Evolutionary conservation across 352 stramenopile species (phyloP).

Genomic region (Albugo candida): DNA sequence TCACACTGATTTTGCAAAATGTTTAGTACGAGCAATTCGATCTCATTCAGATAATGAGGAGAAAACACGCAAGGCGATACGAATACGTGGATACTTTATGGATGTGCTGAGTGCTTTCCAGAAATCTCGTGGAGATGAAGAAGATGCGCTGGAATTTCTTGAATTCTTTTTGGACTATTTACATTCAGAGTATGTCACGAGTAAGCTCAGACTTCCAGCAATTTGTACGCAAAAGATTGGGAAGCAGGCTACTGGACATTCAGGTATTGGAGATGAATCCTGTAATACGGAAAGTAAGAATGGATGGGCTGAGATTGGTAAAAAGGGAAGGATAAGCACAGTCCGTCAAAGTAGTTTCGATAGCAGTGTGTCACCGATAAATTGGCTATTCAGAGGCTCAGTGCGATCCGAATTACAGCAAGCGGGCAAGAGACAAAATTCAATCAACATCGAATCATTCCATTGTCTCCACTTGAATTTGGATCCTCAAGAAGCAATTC

Average conservation of each 20-base stretch:
- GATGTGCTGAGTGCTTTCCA: slow-evolving; percentile 65
- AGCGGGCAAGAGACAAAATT: slow-evolving; percentile 45
- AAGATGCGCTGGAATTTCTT: slow-evolving; percentile 72
- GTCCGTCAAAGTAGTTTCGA: slow-evolving; percentile 30
- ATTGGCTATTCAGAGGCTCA: slow-evolving; percentile 69
- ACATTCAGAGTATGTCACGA: slow-evolving; percentile 66
- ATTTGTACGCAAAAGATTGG: slow-evolving; percentile 50
- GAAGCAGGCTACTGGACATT: slow-evolving; percentile 6
- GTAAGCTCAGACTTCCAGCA: slow-evolving; percentile 26
- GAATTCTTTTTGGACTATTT: slow-evolving; percentile 75
- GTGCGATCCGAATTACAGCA: slow-evolving; percentile 64
- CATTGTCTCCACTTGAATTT: slow-evolving; percentile 70
- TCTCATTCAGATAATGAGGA: neutral
- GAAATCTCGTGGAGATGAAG: slow-evolving; percentile 59
- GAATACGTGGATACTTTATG: slow-evolving; percentile 67
- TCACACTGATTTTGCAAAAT: neutral
- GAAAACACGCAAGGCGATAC: slow-evolving; percentile 29
- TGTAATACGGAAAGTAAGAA: slow-evolving; percentile 23
- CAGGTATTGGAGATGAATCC: neutral
- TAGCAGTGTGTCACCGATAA: slow-evolving; percentile 45
- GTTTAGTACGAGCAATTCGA: neutral
- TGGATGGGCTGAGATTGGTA: slow-evolving; percentile 61
- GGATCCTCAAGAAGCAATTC: slow-evolving; percentile 23
- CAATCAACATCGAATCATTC: slow-evolving; percentile 74
- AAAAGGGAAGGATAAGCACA: slow-evolving; percentile 54